Evolutionary conservation across 768 basidiomycete species (phyloP), one percentile per base, ranked within the genome.

Genomic region (Pisolithus orientalis): DNA sequence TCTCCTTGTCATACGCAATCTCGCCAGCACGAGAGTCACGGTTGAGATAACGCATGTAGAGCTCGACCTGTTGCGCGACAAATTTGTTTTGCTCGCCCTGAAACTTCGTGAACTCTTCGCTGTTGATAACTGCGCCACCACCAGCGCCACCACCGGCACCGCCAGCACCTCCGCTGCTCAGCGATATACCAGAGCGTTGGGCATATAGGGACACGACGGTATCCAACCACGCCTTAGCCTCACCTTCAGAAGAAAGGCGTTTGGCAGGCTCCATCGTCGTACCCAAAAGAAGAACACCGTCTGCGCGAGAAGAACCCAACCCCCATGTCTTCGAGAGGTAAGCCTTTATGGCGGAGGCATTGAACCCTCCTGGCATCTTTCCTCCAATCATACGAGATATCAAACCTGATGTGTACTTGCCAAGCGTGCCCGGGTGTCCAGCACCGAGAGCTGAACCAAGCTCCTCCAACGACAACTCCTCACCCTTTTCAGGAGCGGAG

Each of bases 341-440:
- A 0, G 80, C 72, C 71, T 96, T 94, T 68, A 94, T 93, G 10
- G 90, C 80, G 6, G 94, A 90, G 17, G 87, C 76, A 60, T 96
- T 96, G 82, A 99, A 99, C 34, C 95, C 95, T 67, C 96, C 96
- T 31, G 96, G 96, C 91, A 99, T 95, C 74, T 99, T 99, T 44
- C 85, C 84, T 53, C 94, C 91, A 48, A 97, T 78, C 65, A 97
- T 79, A 52, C 96, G 90, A 28, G 94, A 91, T 48, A 97, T 78
- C 40, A 99, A 79, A 21, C 93, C 86, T 43, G 81, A 86, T 11
- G 90, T 90, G 72, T 98, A 93, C 70, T 98, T 99, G 64, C 96
- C 96, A 27, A 95, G 82, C 5, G 77, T 64, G n/a, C 94, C 94
- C 38, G 82, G 73, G 72, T 90, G 90, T 6, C 94, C 94, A 50